These are phyloP conservation scores for Azolla pinnata DNA, from an alignment of 75 land plant species.

Conservation along the genomic window DNA sequence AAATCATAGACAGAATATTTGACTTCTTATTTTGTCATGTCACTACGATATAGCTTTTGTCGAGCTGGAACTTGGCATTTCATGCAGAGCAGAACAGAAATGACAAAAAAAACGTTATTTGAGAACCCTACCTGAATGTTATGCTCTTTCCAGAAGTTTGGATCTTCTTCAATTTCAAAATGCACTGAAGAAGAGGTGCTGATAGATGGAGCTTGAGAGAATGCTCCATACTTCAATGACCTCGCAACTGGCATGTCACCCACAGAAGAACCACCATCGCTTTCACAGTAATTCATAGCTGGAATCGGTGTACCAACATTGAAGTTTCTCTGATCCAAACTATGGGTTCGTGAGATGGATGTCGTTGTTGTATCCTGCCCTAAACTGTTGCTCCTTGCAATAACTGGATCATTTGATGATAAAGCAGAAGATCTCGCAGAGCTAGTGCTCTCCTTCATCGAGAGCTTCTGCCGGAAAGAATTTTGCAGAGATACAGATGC, in stretches of 20 bases:
- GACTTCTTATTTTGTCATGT: too few species aligned
- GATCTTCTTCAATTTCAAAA: constrained; percentile 72
- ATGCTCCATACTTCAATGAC: constrained; percentile 20
- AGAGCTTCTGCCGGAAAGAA: neutral
- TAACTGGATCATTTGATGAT: too few species aligned
- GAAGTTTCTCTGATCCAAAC: neutral
- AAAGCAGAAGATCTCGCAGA: constrained; percentile 1
- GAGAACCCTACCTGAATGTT: constrained; percentile 81
- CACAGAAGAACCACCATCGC: too few species aligned
- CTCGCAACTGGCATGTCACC: constrained; percentile 14
- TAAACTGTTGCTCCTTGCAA: too few species aligned
- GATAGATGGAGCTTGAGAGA: neutral
- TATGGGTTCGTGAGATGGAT: neutral
- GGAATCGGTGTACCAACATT: neutral
- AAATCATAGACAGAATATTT: too few species aligned
- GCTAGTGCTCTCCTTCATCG: too few species aligned
- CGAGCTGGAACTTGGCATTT: too few species aligned
- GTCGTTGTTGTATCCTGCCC: too few species aligned
- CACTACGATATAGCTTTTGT: too few species aligned
- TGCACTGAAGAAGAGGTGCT: constrained; percentile 5
- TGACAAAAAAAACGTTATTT: neutral
- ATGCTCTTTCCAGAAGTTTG: constrained; percentile 80
- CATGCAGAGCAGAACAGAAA: neutral
- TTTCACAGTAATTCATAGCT: too few species aligned
- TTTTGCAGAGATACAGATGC: neutral